Conservation (phyloP, 1,284 basidiomycete genomes). For the Ceratobasidium sp. region DNA sequence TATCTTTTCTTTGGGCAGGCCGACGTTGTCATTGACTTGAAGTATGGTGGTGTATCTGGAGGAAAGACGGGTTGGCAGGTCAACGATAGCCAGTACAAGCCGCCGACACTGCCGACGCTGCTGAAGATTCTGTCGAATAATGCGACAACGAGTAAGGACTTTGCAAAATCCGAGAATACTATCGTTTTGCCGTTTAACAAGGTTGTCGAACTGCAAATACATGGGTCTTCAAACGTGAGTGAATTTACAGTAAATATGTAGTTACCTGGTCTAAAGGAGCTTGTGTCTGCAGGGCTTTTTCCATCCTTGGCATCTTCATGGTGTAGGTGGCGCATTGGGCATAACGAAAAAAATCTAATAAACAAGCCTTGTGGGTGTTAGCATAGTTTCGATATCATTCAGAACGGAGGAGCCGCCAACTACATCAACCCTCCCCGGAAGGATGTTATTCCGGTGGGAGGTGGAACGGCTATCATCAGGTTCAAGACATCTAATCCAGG, state of each 20-base stretch:
- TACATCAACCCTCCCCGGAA: constrained; percentile 59
- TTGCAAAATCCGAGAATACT: constrained; percentile 35
- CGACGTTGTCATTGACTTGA: constrained; percentile 34
- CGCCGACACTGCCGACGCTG: constrained; percentile 27
- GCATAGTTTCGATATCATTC: constrained; percentile 60
- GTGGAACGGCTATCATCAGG: constrained; percentile 59
- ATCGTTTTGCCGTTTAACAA: constrained; percentile 40
- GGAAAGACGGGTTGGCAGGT: constrained; percentile 40
- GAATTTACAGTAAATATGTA: background rate
- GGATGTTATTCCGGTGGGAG: constrained; percentile 58
- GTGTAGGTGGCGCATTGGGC: constrained; percentile 10
- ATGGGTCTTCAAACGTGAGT: constrained; percentile 21
- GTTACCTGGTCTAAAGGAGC: background rate
- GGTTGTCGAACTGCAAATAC: constrained; percentile 25
- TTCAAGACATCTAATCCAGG: constrained; percentile 65
- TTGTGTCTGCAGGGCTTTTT: constrained; percentile 21
- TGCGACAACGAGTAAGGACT: constrained; percentile 22
- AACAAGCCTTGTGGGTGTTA: constrained; percentile 22
- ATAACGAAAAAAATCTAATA: background rate
- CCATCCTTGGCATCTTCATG: constrained; percentile 44
- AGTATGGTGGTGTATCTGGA: constrained; percentile 34
- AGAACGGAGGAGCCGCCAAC: constrained; percentile 59
- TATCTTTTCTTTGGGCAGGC: background rate
- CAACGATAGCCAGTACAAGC: constrained; percentile 41
- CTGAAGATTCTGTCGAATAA: constrained; percentile 41